Evolutionary conservation across 371 early-diverging fungal genomes (phyloP).

Genomic region (Lichtheimia corymbifera): DNA sequence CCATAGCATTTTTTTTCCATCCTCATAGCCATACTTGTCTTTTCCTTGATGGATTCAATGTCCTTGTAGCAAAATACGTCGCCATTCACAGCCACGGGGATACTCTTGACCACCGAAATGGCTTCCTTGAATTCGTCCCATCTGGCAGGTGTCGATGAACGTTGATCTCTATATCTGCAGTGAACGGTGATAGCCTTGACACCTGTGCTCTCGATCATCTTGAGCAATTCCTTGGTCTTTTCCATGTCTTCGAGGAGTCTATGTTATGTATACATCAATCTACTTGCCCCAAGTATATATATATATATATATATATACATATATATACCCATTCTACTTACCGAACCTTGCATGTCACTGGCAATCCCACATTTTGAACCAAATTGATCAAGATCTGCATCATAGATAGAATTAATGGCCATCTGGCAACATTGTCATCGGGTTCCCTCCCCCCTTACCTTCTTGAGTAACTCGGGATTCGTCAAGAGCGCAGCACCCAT

Average conservation of each 20-base stretch:
- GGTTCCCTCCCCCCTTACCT: constrained; percentile 41
- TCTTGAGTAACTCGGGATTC: constrained; percentile 79
- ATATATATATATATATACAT: too few species aligned
- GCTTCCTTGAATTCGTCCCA: constrained; percentile 85
- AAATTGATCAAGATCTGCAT: constrained; percentile 72
- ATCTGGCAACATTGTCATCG: background rate
- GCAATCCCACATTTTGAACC: constrained; percentile 73
- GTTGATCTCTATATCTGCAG: constrained; percentile 76
- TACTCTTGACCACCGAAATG: constrained; percentile 57
- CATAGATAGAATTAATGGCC: background rate
- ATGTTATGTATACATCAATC: background rate
- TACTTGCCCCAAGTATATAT: background rate
- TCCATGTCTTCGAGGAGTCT: constrained; percentile 73
- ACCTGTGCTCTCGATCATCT: constrained; percentile 84
- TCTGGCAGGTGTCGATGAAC: constrained; percentile 77
- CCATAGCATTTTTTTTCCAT: background rate
- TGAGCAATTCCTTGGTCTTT: constrained; percentile 79
- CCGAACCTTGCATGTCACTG: constrained; percentile 81
- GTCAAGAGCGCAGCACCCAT: constrained; percentile 95
- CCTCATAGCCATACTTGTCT: constrained; percentile 38
- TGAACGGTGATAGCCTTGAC: constrained; percentile 90
- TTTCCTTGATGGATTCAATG: constrained; percentile 55
- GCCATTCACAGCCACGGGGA: constrained; percentile 94
- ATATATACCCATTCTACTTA: background rate
- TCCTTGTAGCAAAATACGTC: constrained; percentile 75